phyloP scores from a whole-genome alignment of 1,284 basidiomycete species.

The Trichosporon faecale region DNA sequence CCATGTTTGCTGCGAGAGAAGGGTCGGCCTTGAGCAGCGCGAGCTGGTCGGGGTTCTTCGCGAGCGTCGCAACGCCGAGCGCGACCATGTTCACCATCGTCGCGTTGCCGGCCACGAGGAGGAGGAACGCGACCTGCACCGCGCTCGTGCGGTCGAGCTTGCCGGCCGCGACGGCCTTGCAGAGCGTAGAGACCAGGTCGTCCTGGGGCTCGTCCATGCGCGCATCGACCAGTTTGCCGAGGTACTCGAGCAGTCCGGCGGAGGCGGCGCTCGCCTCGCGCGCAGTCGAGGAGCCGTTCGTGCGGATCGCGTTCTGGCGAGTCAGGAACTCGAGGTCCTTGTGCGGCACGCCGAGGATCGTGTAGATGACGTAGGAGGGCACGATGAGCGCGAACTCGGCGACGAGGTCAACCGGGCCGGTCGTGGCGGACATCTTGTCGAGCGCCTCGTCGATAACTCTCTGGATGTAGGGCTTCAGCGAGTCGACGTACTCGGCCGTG shows the following conservation, averaged over 20 bases:
- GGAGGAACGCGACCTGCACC: conserved; percentile 21
- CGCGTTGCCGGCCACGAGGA: conserved; percentile 21
- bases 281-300: conserved; percentile 15
- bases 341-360: conserved; percentile 20
- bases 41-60: conserved; percentile 15
- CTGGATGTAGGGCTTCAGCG: conserved; percentile 16
- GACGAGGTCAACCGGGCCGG: conserved; percentile 11
- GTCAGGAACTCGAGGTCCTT: conserved; percentile 21
- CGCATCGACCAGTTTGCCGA: conserved; percentile 13
- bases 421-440: conserved; percentile 14
- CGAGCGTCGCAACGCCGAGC: conserved; percentile 18
- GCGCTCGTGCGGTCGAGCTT: conserved; percentile 14
- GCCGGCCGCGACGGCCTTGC: conserved; percentile 10
- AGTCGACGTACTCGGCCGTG: conserved; percentile 10
- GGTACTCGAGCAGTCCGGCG: conserved; percentile 13
- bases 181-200: conserved; percentile 14
- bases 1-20: conserved; percentile 14
- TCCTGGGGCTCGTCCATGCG: conserved; percentile 13
- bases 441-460: conserved; percentile 11
- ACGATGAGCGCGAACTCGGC: conserved; percentile 18
- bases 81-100: conserved; percentile 24
- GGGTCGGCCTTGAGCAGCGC: conserved; percentile 16
- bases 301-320: conserved; percentile 15
- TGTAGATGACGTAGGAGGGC: conserved; percentile 20
- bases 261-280: conserved; percentile 13